A percentile compares a stretch with the other conserved stretches of the same genome.
phyloP scores from a whole-genome alignment of 345 rosid genomes.

The Triadica sebifera region DNA sequence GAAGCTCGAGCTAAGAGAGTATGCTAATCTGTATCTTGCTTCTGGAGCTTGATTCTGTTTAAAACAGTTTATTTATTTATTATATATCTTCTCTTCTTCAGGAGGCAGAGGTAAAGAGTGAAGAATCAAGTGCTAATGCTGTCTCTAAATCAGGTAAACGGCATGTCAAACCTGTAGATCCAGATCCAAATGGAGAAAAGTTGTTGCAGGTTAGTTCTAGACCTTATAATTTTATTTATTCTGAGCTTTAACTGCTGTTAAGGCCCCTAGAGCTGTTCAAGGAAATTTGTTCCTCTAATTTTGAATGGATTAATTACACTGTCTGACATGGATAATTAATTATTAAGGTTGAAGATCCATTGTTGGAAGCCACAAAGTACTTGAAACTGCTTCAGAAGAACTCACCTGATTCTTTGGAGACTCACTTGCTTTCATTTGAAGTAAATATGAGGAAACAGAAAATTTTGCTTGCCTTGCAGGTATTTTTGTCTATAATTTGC shows the following conservation, averaged over 20 bases:
- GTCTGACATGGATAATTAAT: constrained; percentile 16
- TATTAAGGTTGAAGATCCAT: constrained; percentile 80
- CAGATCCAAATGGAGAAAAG: constrained; percentile 91
- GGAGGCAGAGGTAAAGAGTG: constrained; percentile 92
- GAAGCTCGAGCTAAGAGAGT: constrained; percentile 99
- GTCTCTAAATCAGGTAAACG: constrained; percentile 85
- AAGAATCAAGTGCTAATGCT: constrained; percentile 66
- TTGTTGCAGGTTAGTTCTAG: constrained; percentile 69
- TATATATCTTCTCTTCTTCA: constrained; percentile 26
- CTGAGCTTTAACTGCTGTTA: background rate
- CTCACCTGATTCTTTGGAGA: constrained; percentile 79
- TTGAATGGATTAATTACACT: constrained; percentile 11
- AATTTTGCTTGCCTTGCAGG: constrained; percentile 93
- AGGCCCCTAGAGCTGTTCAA: constrained; percentile 7
- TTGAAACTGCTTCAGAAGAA: constrained; percentile 86
- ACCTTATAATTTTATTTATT: background rate
- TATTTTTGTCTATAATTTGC: constrained; percentile 19
- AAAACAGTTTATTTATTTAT: constrained; percentile 21
- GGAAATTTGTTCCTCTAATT: background rate
- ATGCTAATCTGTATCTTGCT: constrained; percentile 19
- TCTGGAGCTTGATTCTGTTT: constrained; percentile 11
- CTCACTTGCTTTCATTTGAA: constrained; percentile 95
- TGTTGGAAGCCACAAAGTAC: constrained; percentile 89
- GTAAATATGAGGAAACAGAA: constrained; percentile 91
- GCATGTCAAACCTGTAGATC: constrained; percentile 84